phyloP scores from a whole-genome alignment of 805 yeast species.

The Myxozyma kluyveri region DNA sequence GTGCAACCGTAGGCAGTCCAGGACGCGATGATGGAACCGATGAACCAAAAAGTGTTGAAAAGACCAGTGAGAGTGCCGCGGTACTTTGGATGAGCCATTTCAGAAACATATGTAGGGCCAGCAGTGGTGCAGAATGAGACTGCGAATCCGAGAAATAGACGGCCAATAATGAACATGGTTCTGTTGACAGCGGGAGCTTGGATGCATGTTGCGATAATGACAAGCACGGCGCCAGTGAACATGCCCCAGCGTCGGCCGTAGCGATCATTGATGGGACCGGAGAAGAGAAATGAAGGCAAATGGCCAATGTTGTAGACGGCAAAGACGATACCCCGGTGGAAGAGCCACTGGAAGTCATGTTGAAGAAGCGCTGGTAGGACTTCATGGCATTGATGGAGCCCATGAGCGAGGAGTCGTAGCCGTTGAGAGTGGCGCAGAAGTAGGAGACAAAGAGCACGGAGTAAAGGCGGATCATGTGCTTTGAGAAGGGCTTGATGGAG shows the following conservation, averaged over 20 bases:
- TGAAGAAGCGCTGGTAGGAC: constrained; percentile 1
- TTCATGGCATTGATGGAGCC: constrained; percentile 6
- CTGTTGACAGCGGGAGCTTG: constrained; percentile 31
- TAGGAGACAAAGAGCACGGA: background rate
- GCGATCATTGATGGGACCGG: constrained; percentile 19
- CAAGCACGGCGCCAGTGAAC: constrained; percentile 11
- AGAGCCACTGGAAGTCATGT: constrained; percentile 11
- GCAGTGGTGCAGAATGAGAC: constrained; percentile 8
- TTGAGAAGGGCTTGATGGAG: background rate
- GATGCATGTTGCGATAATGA: constrained; percentile 17
- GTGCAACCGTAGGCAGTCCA: constrained; percentile 35
- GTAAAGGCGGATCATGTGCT: background rate
- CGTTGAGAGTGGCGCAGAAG: background rate
- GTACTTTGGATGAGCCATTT: constrained; percentile 21
- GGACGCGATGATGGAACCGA: constrained; percentile 46
- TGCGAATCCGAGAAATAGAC: constrained; percentile 24
- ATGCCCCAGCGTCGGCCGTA: constrained; percentile 21
- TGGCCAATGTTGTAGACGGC: constrained; percentile 18
- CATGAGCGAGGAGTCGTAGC: constrained; percentile 17
- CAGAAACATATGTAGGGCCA: constrained; percentile 18
- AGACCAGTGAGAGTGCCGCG: constrained; percentile 42
- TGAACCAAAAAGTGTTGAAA: constrained; percentile 51
- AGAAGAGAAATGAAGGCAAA: constrained; percentile 10
- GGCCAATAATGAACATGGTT: constrained; percentile 30
- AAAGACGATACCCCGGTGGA: constrained; percentile 14